Evolutionary conservation across 2,329 filamentous ascomycete species (phyloP).

Genomic region (Amesomyces nigricolor): DNA sequence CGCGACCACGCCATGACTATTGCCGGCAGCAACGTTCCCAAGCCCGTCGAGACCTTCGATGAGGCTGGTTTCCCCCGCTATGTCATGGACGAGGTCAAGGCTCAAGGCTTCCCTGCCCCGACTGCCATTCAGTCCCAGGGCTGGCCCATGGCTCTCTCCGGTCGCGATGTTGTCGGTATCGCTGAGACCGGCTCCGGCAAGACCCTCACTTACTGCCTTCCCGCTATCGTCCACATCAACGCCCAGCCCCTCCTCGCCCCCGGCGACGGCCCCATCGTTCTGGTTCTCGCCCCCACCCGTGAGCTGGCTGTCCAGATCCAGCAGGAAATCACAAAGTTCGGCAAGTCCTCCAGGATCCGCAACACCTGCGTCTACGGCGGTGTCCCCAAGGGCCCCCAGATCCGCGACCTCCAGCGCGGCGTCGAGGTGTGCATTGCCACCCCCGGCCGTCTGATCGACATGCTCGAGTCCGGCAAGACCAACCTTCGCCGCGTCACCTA

Average conservation of each 20-base stretch:
- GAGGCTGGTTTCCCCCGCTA: constrained; percentile 96
- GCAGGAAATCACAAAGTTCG: constrained; percentile 97
- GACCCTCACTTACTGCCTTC: constrained; percentile 96
- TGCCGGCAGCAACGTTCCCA: constrained; percentile 73
- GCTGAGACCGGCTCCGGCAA: constrained; percentile 99
- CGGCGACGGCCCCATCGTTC: constrained; percentile 92
- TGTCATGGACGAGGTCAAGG: constrained; percentile 98
- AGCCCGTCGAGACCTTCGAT: constrained; percentile 94
- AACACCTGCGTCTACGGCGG: constrained; percentile 99
- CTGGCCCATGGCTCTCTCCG: constrained; percentile 98
- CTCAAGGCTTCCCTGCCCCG: constrained; percentile 87
- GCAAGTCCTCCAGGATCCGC: constrained; percentile 93
- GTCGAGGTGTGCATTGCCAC: constrained; percentile 99
- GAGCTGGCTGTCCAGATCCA: constrained; percentile 98
- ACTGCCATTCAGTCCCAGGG: constrained; percentile 97
- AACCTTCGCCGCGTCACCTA: constrained; percentile 98
- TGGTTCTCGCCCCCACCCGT: constrained; percentile 93
- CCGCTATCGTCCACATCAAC: constrained; percentile 98
- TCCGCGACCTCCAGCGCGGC: constrained; percentile 87
- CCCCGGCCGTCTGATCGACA: constrained; percentile 94
- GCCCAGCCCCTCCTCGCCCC: constrained; percentile 93
- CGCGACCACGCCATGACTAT: constrained; percentile 79
- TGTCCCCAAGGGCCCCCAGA: constrained; percentile 96
- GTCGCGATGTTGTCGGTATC: constrained; percentile 97
- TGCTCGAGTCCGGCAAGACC: constrained; percentile 96